Evolutionary conservation across 192 early-diverging fungal species (phyloP).

Genomic region (Rhizoclosmatium globosum): DNA sequence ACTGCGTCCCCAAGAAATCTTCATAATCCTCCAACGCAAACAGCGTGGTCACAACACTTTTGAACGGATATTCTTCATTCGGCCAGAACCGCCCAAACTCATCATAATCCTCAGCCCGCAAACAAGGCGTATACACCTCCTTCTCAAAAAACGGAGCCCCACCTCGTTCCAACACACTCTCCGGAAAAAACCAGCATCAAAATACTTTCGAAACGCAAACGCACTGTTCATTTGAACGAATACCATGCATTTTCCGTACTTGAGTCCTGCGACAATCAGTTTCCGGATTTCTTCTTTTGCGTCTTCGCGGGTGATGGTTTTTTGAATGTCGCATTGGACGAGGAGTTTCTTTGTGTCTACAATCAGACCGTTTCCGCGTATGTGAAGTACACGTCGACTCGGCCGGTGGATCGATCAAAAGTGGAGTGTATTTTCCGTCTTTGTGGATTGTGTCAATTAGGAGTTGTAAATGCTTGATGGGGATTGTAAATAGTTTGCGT

Average conservation of each 20-base stretch:
- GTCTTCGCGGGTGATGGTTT: constrained; percentile 34
- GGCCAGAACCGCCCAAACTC: constrained; percentile 40
- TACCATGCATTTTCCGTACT: constrained; percentile 45
- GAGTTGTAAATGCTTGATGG: constrained; percentile 19
- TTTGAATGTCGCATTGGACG: constrained; percentile 40
- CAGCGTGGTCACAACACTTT: constrained; percentile 40
- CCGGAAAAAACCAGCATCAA: constrained; percentile 36
- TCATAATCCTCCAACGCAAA: constrained; percentile 50
- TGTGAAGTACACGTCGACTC: constrained; percentile 47
- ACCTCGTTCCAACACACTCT: constrained; percentile 27
- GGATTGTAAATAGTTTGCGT: constrained; percentile 16
- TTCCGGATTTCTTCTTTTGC: constrained; percentile 37
- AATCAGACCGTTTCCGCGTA: constrained; percentile 45
- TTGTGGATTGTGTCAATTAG: constrained; percentile 43
- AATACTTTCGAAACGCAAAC: constrained; percentile 45
- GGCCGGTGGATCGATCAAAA: constrained; percentile 47
- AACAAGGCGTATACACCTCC: constrained; percentile 22
- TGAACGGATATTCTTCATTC: constrained; percentile 34
- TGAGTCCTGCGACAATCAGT: constrained; percentile 43
- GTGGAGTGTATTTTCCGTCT: constrained; percentile 44
- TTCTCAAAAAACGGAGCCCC: constrained; percentile 37
- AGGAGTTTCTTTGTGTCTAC: constrained; percentile 49
- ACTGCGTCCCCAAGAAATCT: constrained; percentile 43
- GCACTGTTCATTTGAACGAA: constrained; percentile 45
- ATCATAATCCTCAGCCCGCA: constrained; percentile 34